Conservation (phyloP, 495 filamentous ascomycete genomes). For the Penicillium steckii region DNA sequence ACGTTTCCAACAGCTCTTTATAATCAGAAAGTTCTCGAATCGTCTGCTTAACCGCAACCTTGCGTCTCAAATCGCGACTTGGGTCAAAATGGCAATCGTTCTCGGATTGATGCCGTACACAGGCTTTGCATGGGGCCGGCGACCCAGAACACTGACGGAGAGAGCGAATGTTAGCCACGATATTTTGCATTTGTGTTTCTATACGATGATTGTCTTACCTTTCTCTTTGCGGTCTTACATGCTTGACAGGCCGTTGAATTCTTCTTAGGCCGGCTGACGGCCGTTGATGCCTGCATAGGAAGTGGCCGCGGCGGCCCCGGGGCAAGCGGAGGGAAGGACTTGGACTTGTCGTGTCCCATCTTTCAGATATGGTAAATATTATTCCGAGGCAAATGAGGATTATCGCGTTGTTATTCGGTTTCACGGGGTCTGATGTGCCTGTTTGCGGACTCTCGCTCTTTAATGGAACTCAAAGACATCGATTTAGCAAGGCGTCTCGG, state of each 20-base stretch:
- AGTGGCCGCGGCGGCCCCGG: slow-evolving; percentile 30
- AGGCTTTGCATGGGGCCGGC: slow-evolving; percentile 40
- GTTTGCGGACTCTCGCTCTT: background rate
- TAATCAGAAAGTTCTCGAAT: slow-evolving; percentile 36
- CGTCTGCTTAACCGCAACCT: slow-evolving; percentile 39
- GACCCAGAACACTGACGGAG: slow-evolving; percentile 36
- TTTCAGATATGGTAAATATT: background rate
- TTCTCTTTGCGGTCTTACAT: slow-evolving; percentile 44
- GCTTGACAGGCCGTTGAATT: slow-evolving; percentile 42
- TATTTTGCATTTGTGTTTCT: background rate
- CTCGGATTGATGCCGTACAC: slow-evolving; percentile 20
- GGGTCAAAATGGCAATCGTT: slow-evolving; percentile 41
- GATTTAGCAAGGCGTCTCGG: background rate
- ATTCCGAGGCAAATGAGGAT: too few relatives aligned
- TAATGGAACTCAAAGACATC: background rate
- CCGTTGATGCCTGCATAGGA: slow-evolving; percentile 14
- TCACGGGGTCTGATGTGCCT: background rate
- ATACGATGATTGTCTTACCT: slow-evolving; percentile 22
- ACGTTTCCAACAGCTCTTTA: slow-evolving; percentile 28
- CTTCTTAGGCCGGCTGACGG: slow-evolving; percentile 34
- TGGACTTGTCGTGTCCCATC: slow-evolving; percentile 27
- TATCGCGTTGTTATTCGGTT: too few relatives aligned
- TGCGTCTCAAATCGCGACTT: slow-evolving; percentile 39
- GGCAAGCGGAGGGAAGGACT: slow-evolving; percentile 30
- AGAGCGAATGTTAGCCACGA: background rate